Conservation (phyloP, 1,139 yeast species). For the Meyerozyma guilliermondii region DNA sequence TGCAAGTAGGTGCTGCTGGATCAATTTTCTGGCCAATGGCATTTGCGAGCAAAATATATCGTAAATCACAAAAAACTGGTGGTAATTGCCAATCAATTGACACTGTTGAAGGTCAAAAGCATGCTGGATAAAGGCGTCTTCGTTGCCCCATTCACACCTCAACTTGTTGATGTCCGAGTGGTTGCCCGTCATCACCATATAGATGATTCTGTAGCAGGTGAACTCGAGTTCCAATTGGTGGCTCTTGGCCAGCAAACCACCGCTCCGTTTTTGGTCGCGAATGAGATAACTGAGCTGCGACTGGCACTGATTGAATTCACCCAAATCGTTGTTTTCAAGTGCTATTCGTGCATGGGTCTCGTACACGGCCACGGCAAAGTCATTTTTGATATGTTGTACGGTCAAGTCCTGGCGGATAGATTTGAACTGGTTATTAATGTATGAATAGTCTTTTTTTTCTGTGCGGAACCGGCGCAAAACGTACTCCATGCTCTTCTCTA, state of each 20-base stretch:
- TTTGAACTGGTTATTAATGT: slow-evolving; percentile 84
- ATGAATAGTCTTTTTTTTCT: slow-evolving; percentile 57
- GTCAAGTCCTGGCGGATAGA: slow-evolving; percentile 90
- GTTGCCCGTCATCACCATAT: slow-evolving; percentile 75
- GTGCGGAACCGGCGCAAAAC: slow-evolving; percentile 52
- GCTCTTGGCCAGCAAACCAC: slow-evolving; percentile 7
- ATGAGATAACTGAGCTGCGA: slow-evolving; percentile 60
- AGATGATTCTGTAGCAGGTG: slow-evolving; percentile 68
- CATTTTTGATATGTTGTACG: slow-evolving; percentile 82
- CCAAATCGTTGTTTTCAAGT: slow-evolving; percentile 74
- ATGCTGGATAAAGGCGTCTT: slow-evolving; percentile 18
- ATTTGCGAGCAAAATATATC: slow-evolving; percentile 10
- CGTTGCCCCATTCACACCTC: slow-evolving; percentile 20
- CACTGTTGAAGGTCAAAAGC: slow-evolving; percentile 21
- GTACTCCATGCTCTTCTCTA: slow-evolving; percentile 53
- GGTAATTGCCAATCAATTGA: slow-evolving; percentile 7
- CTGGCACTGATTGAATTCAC: slow-evolving; percentile 95
- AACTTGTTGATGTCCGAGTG: slow-evolving; percentile 41
- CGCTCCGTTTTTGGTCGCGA: slow-evolving; percentile 1
- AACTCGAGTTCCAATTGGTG: slow-evolving; percentile 50
- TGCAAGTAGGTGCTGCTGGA: slow-evolving; percentile 38
- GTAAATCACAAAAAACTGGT: slow-evolving; percentile 12
- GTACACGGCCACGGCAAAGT: slow-evolving; percentile 73
- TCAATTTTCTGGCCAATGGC: slow-evolving; percentile 22
- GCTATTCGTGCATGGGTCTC: slow-evolving; percentile 89